Percentiles rank a stretch among this genome's conserved stretches.
Conservation (phyloP, 805 yeast species). For the Candida andamanensis region DNA sequence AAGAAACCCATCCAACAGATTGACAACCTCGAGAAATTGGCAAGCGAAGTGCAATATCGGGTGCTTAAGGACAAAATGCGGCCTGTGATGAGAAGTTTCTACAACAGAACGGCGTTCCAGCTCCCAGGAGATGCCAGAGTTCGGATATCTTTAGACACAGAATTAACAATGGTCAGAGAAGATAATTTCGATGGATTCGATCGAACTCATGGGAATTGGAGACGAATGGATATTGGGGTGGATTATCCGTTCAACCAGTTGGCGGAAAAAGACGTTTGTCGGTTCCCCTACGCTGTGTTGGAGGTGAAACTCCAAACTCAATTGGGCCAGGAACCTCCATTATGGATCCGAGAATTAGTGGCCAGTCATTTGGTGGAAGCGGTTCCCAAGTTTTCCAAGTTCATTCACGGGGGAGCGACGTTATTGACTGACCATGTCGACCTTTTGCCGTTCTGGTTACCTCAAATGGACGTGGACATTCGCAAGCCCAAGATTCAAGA, state of each 20-base stretch:
- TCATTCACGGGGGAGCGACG: constrained; percentile 95
- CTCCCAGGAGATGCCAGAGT: constrained; percentile 99
- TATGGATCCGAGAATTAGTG: constrained; percentile 92
- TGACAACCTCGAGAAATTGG: constrained; percentile 86
- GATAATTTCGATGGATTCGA: constrained; percentile 92
- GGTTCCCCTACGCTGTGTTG: constrained; percentile 95
- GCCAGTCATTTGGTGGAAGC: constrained; percentile 94
- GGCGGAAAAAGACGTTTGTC: constrained; percentile 76
- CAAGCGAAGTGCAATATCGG: constrained; percentile 88
- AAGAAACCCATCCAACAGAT: constrained; percentile 83
- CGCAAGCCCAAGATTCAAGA: constrained; percentile 72
- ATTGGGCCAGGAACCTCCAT: constrained; percentile 97
- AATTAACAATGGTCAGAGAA: constrained; percentile 94
- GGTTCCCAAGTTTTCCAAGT: constrained; percentile 95
- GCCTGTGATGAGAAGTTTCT: constrained; percentile 94
- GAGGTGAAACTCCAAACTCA: constrained; percentile 98
- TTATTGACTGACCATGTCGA: constrained; percentile 77
- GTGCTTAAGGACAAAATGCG: constrained; percentile 77
- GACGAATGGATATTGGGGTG: constrained; percentile 97
- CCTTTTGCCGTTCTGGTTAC: constrained; percentile 93
- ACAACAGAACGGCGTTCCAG: constrained; percentile 98
- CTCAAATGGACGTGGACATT: constrained; percentile 95
- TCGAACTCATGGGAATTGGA: constrained; percentile 92
- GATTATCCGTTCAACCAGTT: constrained; percentile 92
- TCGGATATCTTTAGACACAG: constrained; percentile 96